Conservation (phyloP, 148 eudicot species). For the Oxyria digyna region DNA sequence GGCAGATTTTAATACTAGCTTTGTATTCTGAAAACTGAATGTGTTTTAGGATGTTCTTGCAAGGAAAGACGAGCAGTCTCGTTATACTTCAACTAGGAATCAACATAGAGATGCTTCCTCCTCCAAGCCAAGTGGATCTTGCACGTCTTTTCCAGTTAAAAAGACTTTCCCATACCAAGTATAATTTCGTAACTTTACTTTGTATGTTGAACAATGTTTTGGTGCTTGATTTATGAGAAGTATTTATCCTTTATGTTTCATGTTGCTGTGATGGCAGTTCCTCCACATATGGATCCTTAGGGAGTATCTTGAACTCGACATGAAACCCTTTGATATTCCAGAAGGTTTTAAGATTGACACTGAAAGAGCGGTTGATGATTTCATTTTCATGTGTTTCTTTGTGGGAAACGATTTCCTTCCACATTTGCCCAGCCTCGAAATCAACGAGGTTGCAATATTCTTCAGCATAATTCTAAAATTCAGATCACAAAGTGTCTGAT, state of each 20-base stretch:
- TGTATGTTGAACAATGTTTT: not conserved
- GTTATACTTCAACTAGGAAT: too few relatives aligned
- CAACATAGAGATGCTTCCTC: not conserved
- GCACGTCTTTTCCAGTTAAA: not conserved
- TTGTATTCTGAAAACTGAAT: not conserved
- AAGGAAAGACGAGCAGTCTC: not conserved
- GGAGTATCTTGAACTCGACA: conserved; percentile 33
- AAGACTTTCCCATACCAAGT: conserved; percentile 19
- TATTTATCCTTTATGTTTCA: not conserved
- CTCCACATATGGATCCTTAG: conserved; percentile 36
- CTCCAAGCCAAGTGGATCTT: too few relatives aligned
- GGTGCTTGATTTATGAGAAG: not conserved
- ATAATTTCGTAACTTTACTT: not conserved
- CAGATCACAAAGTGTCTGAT: not conserved
- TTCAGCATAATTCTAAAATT: not conserved
- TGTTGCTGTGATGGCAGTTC: conserved; percentile 23
- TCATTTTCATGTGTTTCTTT: conserved; percentile 46
- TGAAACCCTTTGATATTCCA: conserved; percentile 18
- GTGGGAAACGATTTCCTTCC: conserved; percentile 48
- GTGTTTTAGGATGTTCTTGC: conserved; percentile 1
- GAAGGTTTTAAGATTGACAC: conserved; percentile 18
- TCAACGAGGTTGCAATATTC: conserved; percentile 28
- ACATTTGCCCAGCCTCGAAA: conserved; percentile 29
- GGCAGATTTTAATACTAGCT: not conserved
- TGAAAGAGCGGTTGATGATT: conserved; percentile 38